These are phyloP conservation scores for Ganoderma multipileum DNA, from an alignment of 1,284 basidiomycete genomes.

Conservation along the genomic window DNA sequence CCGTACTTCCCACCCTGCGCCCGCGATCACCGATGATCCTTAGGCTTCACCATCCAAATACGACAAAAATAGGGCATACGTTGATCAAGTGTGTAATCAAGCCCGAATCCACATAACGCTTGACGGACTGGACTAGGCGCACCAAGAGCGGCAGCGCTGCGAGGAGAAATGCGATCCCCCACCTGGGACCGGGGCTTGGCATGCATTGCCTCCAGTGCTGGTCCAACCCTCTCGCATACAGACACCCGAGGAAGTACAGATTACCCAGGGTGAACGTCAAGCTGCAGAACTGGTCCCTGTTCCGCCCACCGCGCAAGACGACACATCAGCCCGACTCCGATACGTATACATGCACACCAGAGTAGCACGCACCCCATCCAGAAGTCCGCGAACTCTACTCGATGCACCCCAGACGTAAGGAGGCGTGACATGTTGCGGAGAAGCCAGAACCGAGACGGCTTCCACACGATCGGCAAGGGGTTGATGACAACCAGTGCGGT, in stretches of 20 bases:
- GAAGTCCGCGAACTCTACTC: slow-evolving; percentile 87
- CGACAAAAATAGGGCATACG: slow-evolving; percentile 26
- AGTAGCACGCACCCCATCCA: slow-evolving; percentile 71
- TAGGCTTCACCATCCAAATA: background rate
- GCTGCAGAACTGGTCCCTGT: slow-evolving; percentile 85
- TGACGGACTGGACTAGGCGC: slow-evolving; percentile 87
- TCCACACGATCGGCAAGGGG: slow-evolving; percentile 76
- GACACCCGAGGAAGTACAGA: slow-evolving; percentile 77
- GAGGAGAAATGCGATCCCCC: slow-evolving; percentile 68
- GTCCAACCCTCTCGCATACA: slow-evolving; percentile 66
- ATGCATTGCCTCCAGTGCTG: slow-evolving; percentile 52
- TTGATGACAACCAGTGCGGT: slow-evolving; percentile 70
- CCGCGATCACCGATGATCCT: background rate
- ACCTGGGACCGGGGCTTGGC: slow-evolving; percentile 46
- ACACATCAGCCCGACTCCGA: background rate
- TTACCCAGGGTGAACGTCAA: slow-evolving; percentile 78
- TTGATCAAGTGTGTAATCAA: slow-evolving; percentile 87
- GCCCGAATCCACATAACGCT: slow-evolving; percentile 83
- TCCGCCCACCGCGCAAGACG: slow-evolving; percentile 4
- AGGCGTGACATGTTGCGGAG: slow-evolving; percentile 68
- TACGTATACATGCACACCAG: slow-evolving; percentile 1
- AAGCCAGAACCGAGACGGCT: slow-evolving; percentile 82
- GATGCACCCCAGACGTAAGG: slow-evolving; percentile 72
- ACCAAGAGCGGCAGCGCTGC: slow-evolving; percentile 68
- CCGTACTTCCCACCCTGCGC: slow-evolving; percentile 82